Percentiles rank a stretch among this genome's conserved stretches.
phyloP scores from a whole-genome alignment of 2,329 filamentous ascomycete genomes.

The Trichophyton verrucosum region DNA sequence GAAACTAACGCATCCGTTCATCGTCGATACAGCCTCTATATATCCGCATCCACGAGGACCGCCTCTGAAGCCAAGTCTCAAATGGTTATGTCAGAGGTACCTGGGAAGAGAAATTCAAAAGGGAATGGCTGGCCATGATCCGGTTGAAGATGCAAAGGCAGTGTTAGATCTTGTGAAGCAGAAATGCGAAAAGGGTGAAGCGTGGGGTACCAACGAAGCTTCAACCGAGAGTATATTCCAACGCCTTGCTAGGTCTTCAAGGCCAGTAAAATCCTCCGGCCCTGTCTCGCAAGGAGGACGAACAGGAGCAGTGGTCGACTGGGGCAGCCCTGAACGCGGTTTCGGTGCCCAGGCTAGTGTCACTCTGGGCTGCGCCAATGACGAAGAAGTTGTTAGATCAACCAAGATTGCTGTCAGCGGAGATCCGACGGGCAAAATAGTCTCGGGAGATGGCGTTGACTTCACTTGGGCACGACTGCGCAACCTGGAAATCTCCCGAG shows the following conservation, averaged over 20 bases:
- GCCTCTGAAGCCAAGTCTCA: slow-evolving; percentile 79
- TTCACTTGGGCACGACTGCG: slow-evolving; percentile 52
- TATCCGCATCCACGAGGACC: slow-evolving; percentile 84
- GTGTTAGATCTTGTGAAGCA: slow-evolving; percentile 88
- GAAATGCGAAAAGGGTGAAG: slow-evolving; percentile 85
- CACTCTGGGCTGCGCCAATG: slow-evolving; percentile 44
- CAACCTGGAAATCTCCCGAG: slow-evolving; percentile 47
- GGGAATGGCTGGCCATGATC: slow-evolving; percentile 69
- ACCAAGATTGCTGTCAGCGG: slow-evolving; percentile 42
- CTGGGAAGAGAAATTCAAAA: slow-evolving; percentile 80
- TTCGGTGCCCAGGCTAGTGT: slow-evolving; percentile 46
- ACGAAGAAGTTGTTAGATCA: slow-evolving; percentile 46
- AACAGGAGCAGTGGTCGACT: slow-evolving; percentile 61
- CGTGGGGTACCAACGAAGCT: slow-evolving; percentile 69
- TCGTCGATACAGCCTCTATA: slow-evolving; percentile 81
- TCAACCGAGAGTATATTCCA: slow-evolving; percentile 83
- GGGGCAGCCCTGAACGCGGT: slow-evolving; percentile 62
- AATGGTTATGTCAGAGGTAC: slow-evolving; percentile 79
- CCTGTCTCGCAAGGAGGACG: slow-evolving; percentile 18
- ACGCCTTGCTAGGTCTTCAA: slow-evolving; percentile 50
- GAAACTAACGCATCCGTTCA: slow-evolving; percentile 77
- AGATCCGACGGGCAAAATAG: slow-evolving; percentile 30
- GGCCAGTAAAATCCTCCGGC: slow-evolving; percentile 22
- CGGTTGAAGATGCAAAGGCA: slow-evolving; percentile 79
- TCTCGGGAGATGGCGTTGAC: slow-evolving; percentile 44